Percentiles rank a stretch among this genome's conserved stretches.
phyloP scores from a whole-genome alignment of 2,329 filamentous ascomycete species.

The Biscogniauxia marginata region DNA sequence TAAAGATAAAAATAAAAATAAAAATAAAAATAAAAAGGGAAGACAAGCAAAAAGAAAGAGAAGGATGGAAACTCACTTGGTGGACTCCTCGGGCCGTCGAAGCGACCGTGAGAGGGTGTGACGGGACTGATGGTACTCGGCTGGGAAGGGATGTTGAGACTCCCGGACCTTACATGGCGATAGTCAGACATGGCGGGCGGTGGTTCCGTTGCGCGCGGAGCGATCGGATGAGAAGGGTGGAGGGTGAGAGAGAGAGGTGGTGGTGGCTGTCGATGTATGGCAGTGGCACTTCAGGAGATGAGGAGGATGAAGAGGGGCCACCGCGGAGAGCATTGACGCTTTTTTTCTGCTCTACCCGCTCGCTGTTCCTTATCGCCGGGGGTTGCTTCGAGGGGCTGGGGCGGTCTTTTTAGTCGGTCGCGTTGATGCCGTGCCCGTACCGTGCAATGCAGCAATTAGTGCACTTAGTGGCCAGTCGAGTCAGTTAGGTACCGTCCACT shows the following conservation, averaged over 20 bases:
- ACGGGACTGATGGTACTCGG: constrained; percentile 36
- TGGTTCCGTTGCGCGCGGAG: constrained; percentile 7
- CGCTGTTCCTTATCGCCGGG: not conserved
- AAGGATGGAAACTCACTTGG: constrained; percentile 50
- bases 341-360: constrained; percentile 14
- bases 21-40: too few species aligned
- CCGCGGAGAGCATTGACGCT: constrained; percentile 22
- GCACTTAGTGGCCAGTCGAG: too few species aligned
- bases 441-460: too few species aligned
- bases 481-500: too few species aligned
- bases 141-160: constrained; percentile 50
- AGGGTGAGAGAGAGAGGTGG: constrained; percentile 1
- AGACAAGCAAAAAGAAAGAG: not conserved
- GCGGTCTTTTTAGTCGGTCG: too few species aligned
- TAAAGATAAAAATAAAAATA: too few species aligned
- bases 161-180: constrained; percentile 57
- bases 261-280: not conserved
- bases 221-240: constrained; percentile 5
- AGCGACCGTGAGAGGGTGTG: constrained; percentile 40
- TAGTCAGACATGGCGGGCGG: constrained; percentile 47
- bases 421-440: too few species aligned
- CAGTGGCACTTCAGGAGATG: constrained; percentile 10
- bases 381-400: not conserved
- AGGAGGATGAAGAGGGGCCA: constrained; percentile 21
- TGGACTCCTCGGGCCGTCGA: constrained; percentile 62